A percentile compares a stretch with the other conserved stretches of the same genome.
phyloP scores from a whole-genome alignment of 106 monocot genomes.

The Iris macrosiphon region DNA sequence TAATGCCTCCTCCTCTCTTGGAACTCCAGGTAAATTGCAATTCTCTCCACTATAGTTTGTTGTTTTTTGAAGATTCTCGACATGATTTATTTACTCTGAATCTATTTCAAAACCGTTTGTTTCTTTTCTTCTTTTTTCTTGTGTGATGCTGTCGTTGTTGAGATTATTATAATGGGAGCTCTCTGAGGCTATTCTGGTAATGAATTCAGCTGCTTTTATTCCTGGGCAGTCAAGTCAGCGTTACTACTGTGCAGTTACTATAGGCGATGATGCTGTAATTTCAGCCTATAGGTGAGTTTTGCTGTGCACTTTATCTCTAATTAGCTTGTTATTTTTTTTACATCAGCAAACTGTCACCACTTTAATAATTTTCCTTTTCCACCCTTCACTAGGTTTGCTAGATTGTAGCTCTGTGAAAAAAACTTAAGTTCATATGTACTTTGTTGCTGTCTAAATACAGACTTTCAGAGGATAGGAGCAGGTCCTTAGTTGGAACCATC shows the following conservation, averaged over 20 bases:
- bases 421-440: too few relatives aligned
- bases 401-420: too few relatives aligned
- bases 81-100: too few relatives aligned
- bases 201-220: constrained; percentile 90
- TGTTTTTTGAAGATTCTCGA: background rate
- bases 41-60: background rate
- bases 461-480: constrained; percentile 75
- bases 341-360: too few relatives aligned
- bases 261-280: constrained; percentile 84
- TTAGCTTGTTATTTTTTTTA: background rate
- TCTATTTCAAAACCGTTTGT: background rate
- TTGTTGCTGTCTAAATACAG: too few relatives aligned
- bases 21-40: constrained; percentile 68
- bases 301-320: too few relatives aligned
- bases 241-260: constrained; percentile 71
- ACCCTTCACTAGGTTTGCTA: too few relatives aligned
- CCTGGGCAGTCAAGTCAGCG: constrained; percentile 83
- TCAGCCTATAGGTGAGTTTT: constrained; percentile 74
- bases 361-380: too few relatives aligned
- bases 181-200: constrained; percentile 66
- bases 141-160: background rate
- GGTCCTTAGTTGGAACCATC: constrained; percentile 86
- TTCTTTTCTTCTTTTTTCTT: background rate
- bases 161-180: constrained; percentile 21
- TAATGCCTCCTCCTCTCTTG: constrained; percentile 95